These are phyloP conservation scores for Allomyces arbusculus DNA, from an alignment of 192 early-diverging fungal genomes.

Conservation along the genomic window DNA sequence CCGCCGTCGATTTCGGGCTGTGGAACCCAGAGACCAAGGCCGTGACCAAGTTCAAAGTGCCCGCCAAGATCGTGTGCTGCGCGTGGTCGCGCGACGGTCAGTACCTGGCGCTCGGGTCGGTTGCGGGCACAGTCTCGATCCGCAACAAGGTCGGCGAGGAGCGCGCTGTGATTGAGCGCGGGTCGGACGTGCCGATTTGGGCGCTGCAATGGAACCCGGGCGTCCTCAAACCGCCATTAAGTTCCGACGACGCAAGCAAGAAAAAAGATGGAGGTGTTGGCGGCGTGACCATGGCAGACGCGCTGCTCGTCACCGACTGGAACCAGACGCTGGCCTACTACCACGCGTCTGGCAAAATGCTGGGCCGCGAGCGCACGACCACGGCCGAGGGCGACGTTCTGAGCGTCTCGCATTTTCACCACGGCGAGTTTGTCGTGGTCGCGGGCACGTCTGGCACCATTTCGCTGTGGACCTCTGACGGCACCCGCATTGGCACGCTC, in stretches of 20 bases:
- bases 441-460: slow-evolving; percentile 33
- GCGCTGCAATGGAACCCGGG: slow-evolving; percentile 28
- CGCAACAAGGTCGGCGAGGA: slow-evolving; percentile 29
- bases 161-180: slow-evolving; percentile 28
- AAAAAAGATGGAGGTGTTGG: slow-evolving; percentile 4
- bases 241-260: background rate
- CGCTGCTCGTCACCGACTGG: slow-evolving; percentile 36
- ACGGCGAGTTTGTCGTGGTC: slow-evolving; percentile 27
- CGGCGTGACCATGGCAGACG: slow-evolving; percentile 7
- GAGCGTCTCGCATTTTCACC: slow-evolving; percentile 19
- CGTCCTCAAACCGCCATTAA: background rate
- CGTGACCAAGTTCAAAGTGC: slow-evolving; percentile 31
- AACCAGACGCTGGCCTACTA: slow-evolving; percentile 30
- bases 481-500: slow-evolving; percentile 18
- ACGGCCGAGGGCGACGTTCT: slow-evolving; percentile 11
- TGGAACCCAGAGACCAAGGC: slow-evolving; percentile 32
- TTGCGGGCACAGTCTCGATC: slow-evolving; percentile 30
- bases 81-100: slow-evolving; percentile 37
- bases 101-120: slow-evolving; percentile 30
- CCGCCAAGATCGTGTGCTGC: slow-evolving; percentile 17
- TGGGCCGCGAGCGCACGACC: slow-evolving; percentile 39
- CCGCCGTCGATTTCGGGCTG: slow-evolving; percentile 31
- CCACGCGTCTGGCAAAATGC: slow-evolving; percentile 23
- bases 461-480: slow-evolving; percentile 32
- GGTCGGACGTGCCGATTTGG: slow-evolving; percentile 23